Evolutionary conservation across 2,329 filamentous ascomycete species (phyloP).

Genomic region (Aspergillaceae sp.): DNA sequence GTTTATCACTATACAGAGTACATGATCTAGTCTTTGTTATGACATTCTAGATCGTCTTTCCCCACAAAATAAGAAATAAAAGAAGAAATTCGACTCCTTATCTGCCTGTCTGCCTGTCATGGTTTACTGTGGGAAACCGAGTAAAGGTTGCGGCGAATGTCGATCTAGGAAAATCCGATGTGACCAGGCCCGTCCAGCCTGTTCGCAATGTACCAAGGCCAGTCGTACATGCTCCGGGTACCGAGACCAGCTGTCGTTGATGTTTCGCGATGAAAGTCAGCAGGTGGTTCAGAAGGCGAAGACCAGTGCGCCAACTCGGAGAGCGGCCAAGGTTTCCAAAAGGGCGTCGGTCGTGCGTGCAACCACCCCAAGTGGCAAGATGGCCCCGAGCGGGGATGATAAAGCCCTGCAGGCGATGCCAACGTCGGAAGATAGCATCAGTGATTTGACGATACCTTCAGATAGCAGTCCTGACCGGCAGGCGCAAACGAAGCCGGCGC

Average conservation of each 20-base stretch:
- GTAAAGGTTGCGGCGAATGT: conserved; percentile 38
- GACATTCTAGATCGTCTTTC: neutral
- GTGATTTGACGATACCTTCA: conserved; percentile 10
- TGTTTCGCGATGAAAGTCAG: conserved; percentile 59
- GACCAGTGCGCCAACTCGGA: conserved; percentile 28
- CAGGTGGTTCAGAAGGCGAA: conserved; percentile 52
- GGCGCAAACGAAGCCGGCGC: conserved; percentile 3
- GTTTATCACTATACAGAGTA: neutral
- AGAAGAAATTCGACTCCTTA: neutral
- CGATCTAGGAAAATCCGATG: conserved; percentile 42
- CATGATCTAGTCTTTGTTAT: neutral
- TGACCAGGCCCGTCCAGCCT: conserved; percentile 53
- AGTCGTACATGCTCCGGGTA: conserved; percentile 56
- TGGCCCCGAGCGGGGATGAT: neutral
- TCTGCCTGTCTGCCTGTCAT: conserved; percentile 14
- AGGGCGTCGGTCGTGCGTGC: neutral
- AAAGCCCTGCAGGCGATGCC: neutral
- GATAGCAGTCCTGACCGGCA: conserved; percentile 4
- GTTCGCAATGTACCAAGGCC: conserved; percentile 54
- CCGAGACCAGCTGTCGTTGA: conserved; percentile 54
- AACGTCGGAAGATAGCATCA: neutral
- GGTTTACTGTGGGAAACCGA: conserved; percentile 38
- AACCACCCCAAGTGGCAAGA: neutral
- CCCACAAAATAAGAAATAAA: neutral
- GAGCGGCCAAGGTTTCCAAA: conserved; percentile 4